Base-by-base conservation (phyloP, 1,139 yeast genomes). In the Meyerozyma carpophila region DNA sequence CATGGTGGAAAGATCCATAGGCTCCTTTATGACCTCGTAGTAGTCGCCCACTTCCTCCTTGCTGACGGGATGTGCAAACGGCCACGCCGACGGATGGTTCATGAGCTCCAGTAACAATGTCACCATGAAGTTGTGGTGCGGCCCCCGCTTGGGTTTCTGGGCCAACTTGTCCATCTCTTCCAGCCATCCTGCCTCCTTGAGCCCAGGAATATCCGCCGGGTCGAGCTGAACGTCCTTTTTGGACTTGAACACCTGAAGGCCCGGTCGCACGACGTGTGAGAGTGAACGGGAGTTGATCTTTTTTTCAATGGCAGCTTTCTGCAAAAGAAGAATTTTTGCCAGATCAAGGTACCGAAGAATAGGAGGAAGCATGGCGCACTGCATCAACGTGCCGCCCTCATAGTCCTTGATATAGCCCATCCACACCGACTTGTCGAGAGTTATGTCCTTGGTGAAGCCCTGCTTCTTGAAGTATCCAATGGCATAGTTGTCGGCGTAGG, bases 301-400 rank as follows among this genome's bases (percentile, higher is more conserved):
- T 56, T 84, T 78, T 62, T 87, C 82, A 32, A 93, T 82, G 5
- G 98, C 95, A 0, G 97, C 97, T 58, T 87, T 87, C 59, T 93
- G 98, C 27, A 91, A 66, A 40, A 93, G 68, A 42, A 94, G 66
- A 36, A 93, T 88, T 62, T 91, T 91, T 3, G 85, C 84, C 54
- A 90, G 85, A 61, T 94, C 98, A 39, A 93, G 72, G 62, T 94
- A 93, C 50, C 98, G 77, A 40, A 73, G 53, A 44, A 87, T 82
- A 39, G 80, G 70, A 0, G 98, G 97, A 43, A 93, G 70, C 96
- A 91, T 91, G 1, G 93, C 71, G 61, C 98, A 94, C 65, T 94
- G 98, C 98, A 93, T 93, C 48, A 93, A 70, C 0, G 98, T 94
- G 55, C 98, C 98, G 32, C 99, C 99, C 68, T 93, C 99, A 63